Evolutionary conservation across 1,284 basidiomycete genomes (phyloP).

Genomic region (Boletus sp.): DNA sequence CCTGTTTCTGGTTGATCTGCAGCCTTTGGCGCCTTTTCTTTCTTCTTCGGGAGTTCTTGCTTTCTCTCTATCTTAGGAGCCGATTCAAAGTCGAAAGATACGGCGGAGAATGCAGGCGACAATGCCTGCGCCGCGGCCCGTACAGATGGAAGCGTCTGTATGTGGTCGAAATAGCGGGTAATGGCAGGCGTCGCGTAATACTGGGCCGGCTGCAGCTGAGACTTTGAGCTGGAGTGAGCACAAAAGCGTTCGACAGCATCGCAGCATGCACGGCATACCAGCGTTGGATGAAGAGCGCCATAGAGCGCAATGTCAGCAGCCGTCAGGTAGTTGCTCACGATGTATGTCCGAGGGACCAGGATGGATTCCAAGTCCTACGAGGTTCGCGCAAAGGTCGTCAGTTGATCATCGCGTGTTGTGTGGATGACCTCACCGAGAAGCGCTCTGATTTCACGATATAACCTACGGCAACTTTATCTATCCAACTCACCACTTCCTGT

Average conservation of each 20-base stretch:
- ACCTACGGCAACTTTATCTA: constrained; percentile 58
- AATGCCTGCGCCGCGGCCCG: constrained; percentile 50
- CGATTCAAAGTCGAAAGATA: constrained; percentile 71
- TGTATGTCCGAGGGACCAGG: constrained; percentile 74
- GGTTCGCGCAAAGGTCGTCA: not conserved
- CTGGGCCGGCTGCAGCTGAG: constrained; percentile 59
- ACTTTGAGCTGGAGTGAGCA: constrained; percentile 41
- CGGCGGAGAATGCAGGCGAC: constrained; percentile 53
- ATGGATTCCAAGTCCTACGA: constrained; percentile 68
- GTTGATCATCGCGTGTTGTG: not conserved
- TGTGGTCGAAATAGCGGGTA: constrained; percentile 90
- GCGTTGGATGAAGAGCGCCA: constrained; percentile 71
- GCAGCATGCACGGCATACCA: constrained; percentile 51
- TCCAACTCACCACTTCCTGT: constrained; percentile 62
- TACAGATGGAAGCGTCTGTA: constrained; percentile 70
- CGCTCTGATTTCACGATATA: constrained; percentile 45
- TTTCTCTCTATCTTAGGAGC: constrained; percentile 75
- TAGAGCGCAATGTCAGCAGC: constrained; percentile 85
- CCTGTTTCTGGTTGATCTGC: constrained; percentile 33
- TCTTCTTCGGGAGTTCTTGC: constrained; percentile 72
- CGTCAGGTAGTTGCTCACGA: constrained; percentile 79
- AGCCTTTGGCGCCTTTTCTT: constrained; percentile 67
- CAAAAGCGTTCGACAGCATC: not conserved
- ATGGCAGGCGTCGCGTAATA: constrained; percentile 77
- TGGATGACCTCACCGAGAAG: constrained; percentile 43